A percentile compares a stretch with the other conserved stretches of the same genome.
Conservation (phyloP, 306 rosid species). For the Quercus ilex region DNA sequence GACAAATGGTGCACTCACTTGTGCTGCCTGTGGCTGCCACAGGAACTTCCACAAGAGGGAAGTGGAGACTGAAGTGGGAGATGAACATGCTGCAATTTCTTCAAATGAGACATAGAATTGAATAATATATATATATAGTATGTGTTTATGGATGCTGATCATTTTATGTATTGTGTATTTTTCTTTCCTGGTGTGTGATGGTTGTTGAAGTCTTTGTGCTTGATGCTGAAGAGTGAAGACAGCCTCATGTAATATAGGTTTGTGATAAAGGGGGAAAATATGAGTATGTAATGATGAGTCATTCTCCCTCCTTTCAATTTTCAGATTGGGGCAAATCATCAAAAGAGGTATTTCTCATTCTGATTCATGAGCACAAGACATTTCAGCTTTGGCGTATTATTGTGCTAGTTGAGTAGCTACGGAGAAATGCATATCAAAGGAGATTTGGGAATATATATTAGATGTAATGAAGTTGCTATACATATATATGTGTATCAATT, state of each 20-base stretch:
- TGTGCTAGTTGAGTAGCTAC: neutral
- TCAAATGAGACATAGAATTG: constrained; percentile 30
- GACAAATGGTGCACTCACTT: constrained; percentile 52
- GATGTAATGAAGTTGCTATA: neutral
- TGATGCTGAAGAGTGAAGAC: neutral
- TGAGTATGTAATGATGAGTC: neutral
- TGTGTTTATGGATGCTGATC: neutral
- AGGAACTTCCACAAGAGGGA: constrained; percentile 76
- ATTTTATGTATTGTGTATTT: neutral
- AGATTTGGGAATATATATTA: neutral
- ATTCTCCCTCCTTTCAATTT: neutral
- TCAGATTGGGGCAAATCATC: neutral
- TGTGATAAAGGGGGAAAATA: neutral
- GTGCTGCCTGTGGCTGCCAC: constrained; percentile 96
- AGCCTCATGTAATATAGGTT: neutral
- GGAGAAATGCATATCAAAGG: neutral
- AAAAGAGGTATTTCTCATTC: neutral
- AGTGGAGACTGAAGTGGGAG: constrained; percentile 48
- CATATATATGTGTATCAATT: neutral
- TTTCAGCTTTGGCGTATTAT: neutral
- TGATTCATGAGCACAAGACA: neutral
- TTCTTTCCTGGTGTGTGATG: constrained; percentile 16
- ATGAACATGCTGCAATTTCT: constrained; percentile 50
- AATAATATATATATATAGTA: neutral
- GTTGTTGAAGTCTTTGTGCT: neutral